Percentiles rank a stretch among this genome's conserved stretches.
These are phyloP conservation scores for Coemansia sp. DNA, from an alignment of 192 early-diverging fungal genomes.

Conservation along the genomic window DNA sequence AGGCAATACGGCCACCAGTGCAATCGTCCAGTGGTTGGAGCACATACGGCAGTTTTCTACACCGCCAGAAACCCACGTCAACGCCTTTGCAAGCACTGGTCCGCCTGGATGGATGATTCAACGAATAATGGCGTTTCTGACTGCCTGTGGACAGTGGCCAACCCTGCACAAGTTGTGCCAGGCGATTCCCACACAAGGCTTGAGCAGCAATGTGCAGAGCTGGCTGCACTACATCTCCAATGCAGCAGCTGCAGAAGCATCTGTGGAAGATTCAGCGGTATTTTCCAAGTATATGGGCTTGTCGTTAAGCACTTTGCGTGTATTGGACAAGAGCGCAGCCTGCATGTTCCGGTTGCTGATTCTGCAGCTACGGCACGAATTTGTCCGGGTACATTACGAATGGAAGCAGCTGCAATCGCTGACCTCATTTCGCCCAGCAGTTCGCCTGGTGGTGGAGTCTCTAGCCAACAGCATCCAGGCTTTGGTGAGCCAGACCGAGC, in stretches of 20 bases:
- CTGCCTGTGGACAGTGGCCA: slow-evolving; percentile 20
- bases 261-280: slow-evolving; percentile 3
- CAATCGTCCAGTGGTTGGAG: slow-evolving; percentile 14
- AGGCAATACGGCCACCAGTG: background rate
- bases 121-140: slow-evolving; percentile 23
- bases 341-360: slow-evolving; percentile 29
- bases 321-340: slow-evolving; percentile 15
- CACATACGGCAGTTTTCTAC: background rate
- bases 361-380: slow-evolving; percentile 34
- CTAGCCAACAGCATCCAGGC: slow-evolving; percentile 10
- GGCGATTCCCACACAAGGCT: slow-evolving; percentile 9
- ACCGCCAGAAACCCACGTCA: background rate
- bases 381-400: slow-evolving; percentile 13
- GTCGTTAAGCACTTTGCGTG: slow-evolving; percentile 17
- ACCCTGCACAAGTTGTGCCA: slow-evolving; percentile 18
- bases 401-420: slow-evolving; percentile 5
- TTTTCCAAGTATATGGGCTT: slow-evolving; percentile 12
- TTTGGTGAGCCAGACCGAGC: slow-evolving; percentile 16
- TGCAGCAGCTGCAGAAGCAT: slow-evolving; percentile 29
- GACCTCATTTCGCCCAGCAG: slow-evolving; percentile 8
- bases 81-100: slow-evolving; percentile 9
- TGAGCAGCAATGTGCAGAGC: slow-evolving; percentile 16
- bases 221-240: slow-evolving; percentile 21
- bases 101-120: slow-evolving; percentile 34
- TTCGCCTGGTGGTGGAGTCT: slow-evolving; percentile 5